Evolutionary conservation across 2,329 filamentous ascomycete genomes (phyloP).

Genomic region (Chlorencoelia australis): DNA sequence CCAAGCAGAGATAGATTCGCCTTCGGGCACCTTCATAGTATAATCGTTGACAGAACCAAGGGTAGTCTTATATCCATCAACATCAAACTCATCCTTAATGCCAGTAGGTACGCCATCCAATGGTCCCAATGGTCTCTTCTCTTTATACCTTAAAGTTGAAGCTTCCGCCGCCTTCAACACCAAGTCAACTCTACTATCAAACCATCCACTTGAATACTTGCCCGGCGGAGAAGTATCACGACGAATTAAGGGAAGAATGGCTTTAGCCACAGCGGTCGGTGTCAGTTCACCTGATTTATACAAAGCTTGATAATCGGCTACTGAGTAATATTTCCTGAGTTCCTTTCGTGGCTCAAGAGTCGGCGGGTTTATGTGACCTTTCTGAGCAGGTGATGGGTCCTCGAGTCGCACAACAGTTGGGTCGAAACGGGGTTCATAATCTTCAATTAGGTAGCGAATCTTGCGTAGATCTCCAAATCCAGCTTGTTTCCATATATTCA

Average conservation of each 20-base stretch:
- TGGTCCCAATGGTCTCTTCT: conserved; percentile 36
- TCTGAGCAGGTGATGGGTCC: too few relatives aligned
- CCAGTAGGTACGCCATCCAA: conserved; percentile 47
- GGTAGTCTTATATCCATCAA: conserved; percentile 40
- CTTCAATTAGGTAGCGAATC: too few relatives aligned
- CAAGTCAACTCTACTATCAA: conserved; percentile 51
- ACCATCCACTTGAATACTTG: conserved; percentile 61
- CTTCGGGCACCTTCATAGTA: too few relatives aligned
- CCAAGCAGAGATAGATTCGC: conserved; percentile 28
- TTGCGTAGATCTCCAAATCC: too few relatives aligned
- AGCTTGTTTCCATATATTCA: too few relatives aligned
- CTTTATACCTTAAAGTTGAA: conserved; percentile 62
- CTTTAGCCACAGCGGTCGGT: conserved; percentile 60
- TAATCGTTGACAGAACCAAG: conserved; percentile 39
- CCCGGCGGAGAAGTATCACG: conserved; percentile 43
- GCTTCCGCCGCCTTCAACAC: conserved; percentile 58
- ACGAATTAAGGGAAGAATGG: conserved; percentile 60
- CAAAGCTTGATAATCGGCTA: conserved; percentile 65
- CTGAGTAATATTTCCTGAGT: conserved; percentile 66
- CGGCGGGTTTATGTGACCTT: too few relatives aligned
- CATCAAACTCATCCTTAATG: conserved; percentile 46
- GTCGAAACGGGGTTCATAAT: too few relatives aligned
- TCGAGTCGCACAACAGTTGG: too few relatives aligned
- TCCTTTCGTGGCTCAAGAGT: too few relatives aligned
- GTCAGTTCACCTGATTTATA: conserved; percentile 62